Conservation (phyloP, 306 rosid genomes). For the Castanopsis chinensis region DNA sequence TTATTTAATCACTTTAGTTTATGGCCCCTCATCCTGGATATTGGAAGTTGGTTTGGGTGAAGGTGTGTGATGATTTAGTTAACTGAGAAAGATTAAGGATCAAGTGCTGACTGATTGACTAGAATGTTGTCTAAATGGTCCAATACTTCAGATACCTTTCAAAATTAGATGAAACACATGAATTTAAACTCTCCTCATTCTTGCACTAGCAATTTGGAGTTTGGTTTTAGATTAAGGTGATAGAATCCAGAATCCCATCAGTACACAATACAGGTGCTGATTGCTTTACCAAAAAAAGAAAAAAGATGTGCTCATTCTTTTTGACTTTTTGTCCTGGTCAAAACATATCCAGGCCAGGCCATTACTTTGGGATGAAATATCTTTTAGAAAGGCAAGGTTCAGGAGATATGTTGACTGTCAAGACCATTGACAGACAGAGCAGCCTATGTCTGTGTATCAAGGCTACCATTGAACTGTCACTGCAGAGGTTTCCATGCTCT, state of each 20-base stretch:
- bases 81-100: not conserved
- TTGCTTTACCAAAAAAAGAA: not conserved
- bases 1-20: not conserved
- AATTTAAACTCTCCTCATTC: not conserved
- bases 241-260: not conserved
- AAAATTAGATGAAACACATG: not conserved
- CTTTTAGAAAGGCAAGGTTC: not conserved
- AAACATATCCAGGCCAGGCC: no score
- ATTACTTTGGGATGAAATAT: no score
- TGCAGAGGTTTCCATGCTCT: not conserved
- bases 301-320: not conserved
- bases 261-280: not conserved
- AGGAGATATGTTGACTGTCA: not conserved
- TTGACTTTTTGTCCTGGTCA: not conserved
- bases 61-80: not conserved
- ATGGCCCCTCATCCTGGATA: not conserved
- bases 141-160: not conserved
- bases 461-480: not conserved
- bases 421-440: not conserved
- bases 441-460: not conserved
- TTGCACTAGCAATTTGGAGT: not conserved
- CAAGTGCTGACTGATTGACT: not conserved
- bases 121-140: not conserved
- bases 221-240: not conserved
- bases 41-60: not conserved